These are phyloP conservation scores for Cordyceps militaris DNA, from an alignment of 2,329 filamentous ascomycete genomes.

Conservation along the genomic window DNA sequence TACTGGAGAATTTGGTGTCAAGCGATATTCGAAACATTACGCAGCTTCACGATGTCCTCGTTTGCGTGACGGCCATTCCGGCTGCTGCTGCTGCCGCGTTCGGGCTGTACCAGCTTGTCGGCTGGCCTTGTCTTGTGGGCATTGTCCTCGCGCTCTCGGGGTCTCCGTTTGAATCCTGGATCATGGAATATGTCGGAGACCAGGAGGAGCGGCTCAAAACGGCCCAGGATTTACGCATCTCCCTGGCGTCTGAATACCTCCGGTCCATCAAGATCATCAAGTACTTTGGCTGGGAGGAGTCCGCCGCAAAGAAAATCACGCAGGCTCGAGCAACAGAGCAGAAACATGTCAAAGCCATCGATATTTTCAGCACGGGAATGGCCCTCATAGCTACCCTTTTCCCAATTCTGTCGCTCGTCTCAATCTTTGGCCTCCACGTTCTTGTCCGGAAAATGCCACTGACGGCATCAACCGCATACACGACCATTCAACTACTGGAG, in stretches of 20 bases:
- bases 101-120: too few species aligned
- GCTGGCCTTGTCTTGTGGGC: too few species aligned
- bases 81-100: too few species aligned
- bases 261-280: slow-evolving; percentile 52
- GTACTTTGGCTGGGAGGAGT: slow-evolving; percentile 55
- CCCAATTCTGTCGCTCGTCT: slow-evolving; percentile 43
- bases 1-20: too few species aligned
- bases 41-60: too few species aligned
- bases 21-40: too few species aligned
- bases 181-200: too few species aligned
- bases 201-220: too few species aligned
- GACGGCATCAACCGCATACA: slow-evolving; percentile 51
- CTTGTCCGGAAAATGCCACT: slow-evolving; percentile 39
- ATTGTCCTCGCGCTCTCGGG: too few species aligned
- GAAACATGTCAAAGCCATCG: slow-evolving; percentile 46
- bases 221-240: slow-evolving; percentile 48
- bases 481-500: slow-evolving; percentile 44
- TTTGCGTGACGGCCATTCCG: too few species aligned
- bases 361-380: slow-evolving; percentile 39
- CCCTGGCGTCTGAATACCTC: slow-evolving; percentile 51
- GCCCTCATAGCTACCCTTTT: slow-evolving; percentile 37
- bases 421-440: slow-evolving; percentile 47
- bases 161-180: too few species aligned
- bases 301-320: slow-evolving; percentile 42
- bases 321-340: slow-evolving; percentile 44